Evolutionary conservation across 2,329 filamentous ascomycete genomes (phyloP).

Genomic region (Kalaharituber pfeilii): DNA sequence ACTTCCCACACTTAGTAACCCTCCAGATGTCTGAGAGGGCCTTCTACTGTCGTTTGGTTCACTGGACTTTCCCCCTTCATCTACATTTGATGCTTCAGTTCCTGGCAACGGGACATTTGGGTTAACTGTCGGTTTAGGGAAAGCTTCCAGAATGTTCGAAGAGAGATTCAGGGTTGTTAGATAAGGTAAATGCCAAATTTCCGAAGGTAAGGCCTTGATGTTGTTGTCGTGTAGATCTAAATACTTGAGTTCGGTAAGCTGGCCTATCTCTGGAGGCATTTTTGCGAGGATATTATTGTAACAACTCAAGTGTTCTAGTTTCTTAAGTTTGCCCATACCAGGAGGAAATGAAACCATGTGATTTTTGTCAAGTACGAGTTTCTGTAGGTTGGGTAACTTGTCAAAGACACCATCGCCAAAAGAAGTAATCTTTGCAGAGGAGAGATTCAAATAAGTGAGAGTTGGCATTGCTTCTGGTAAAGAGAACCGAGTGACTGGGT

Average conservation of each 20-base stretch:
- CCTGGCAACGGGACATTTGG: slow-evolving; percentile 29
- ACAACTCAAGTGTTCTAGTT: slow-evolving; percentile 81
- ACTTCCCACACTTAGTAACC: slow-evolving; percentile 55
- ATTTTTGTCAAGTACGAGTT: slow-evolving; percentile 81
- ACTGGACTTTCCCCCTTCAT: slow-evolving; percentile 54
- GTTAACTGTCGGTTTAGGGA: slow-evolving; percentile 55
- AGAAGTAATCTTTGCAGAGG: slow-evolving; percentile 76
- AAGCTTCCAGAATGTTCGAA: slow-evolving; percentile 77
- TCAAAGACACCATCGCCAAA: slow-evolving; percentile 74
- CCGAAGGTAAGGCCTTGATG: slow-evolving; percentile 67
- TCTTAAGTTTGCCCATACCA: slow-evolving; percentile 66
- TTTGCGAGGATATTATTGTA: slow-evolving; percentile 77
- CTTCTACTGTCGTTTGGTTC: slow-evolving; percentile 36
- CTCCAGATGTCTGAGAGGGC: slow-evolving; percentile 69
- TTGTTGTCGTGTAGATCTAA: slow-evolving; percentile 91
- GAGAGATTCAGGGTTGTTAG: slow-evolving; percentile 87
- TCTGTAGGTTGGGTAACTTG: slow-evolving; percentile 71
- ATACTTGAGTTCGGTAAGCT: slow-evolving; percentile 63
- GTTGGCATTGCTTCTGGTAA: slow-evolving; percentile 60
- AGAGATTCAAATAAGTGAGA: slow-evolving; percentile 71
- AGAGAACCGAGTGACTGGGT: slow-evolving; percentile 87
- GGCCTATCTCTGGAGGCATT: slow-evolving; percentile 74
- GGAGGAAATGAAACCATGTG: slow-evolving; percentile 81
- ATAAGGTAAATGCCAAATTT: slow-evolving; percentile 89
- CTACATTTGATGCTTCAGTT: slow-evolving; percentile 43